These are phyloP conservation scores for Uronychia binucleata DNA, from an alignment of 73 alveolate species.

Conservation along the genomic window DNA sequence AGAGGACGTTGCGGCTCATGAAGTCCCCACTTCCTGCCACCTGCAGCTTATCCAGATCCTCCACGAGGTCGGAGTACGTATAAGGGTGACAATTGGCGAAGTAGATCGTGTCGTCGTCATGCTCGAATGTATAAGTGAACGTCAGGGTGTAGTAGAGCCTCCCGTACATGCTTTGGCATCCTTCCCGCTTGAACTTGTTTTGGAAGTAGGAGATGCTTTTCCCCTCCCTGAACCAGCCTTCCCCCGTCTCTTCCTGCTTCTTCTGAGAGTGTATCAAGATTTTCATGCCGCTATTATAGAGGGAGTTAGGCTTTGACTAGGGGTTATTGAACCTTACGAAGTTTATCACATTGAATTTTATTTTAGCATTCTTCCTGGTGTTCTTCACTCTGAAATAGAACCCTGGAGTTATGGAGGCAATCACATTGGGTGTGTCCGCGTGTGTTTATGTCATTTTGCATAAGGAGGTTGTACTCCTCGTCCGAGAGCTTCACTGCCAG, in stretches of 20 bases:
- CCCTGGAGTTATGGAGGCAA: conserved; percentile 35
- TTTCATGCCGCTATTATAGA: conserved; percentile 95
- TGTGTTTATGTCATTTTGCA: conserved; percentile 82
- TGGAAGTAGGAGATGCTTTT: conserved; percentile 40
- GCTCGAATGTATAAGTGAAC: conserved; percentile 60
- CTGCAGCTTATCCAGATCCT: conserved; percentile 52
- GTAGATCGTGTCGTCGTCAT: conserved; percentile 68
- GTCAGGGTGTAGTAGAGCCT: conserved; percentile 64
- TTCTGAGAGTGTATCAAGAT: conserved; percentile 82
- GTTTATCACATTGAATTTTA: conserved; percentile 95
- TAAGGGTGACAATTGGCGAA: conserved; percentile 84
- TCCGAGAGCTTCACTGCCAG: conserved; percentile 50
- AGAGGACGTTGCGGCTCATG: conserved; percentile 58
- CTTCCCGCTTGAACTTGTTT: conserved; percentile 49
- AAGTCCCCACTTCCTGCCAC: neutral
- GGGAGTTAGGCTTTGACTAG: conserved; percentile 92
- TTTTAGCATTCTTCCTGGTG: conserved; percentile 45
- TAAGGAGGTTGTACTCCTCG: conserved; percentile 71
- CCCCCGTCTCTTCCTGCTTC: conserved; percentile 41
- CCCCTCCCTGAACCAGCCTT: conserved; percentile 75
- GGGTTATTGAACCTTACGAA: conserved; percentile 33
- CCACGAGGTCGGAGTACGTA: conserved; percentile 76
- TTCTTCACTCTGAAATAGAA: conserved; percentile 62
- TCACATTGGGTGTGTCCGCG: conserved; percentile 77
- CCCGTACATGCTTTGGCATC: conserved; percentile 8